A percentile compares a stretch with the other conserved stretches of the same genome.
Conservation (phyloP, 148 eudicot genomes). For the Pharnaceum exiguum region DNA sequence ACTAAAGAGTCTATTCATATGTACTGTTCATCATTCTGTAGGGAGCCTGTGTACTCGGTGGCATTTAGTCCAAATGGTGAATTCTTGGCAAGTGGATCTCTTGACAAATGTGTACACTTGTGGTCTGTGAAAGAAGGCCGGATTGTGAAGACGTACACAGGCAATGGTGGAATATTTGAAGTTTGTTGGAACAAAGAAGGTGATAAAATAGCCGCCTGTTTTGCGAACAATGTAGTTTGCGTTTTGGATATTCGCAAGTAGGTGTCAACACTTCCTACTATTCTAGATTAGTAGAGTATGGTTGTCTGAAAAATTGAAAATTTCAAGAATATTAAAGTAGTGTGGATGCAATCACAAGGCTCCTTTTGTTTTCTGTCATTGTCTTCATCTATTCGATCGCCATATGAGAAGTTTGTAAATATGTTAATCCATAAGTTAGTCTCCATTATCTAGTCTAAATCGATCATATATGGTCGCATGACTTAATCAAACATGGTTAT, state of each 20-base stretch:
- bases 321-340: no score
- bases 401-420: no score
- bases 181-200: conserved; percentile 83
- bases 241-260: conserved; percentile 33
- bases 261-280: no score
- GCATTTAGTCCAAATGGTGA: conserved; percentile 73
- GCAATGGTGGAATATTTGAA: conserved; percentile 68
- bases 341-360: no score
- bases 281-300: no score
- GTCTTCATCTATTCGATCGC: no score
- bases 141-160: conserved; percentile 48
- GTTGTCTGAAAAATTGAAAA: no score
- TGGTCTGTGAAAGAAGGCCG: conserved; percentile 67
- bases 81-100: conserved; percentile 64
- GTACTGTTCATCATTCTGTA: conserved; percentile 7
- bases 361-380: no score
- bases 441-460: no score
- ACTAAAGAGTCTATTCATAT: background rate
- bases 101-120: conserved; percentile 49
- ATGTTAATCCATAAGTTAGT: no score
- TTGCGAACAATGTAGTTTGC: conserved; percentile 45
- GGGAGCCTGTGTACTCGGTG: conserved; percentile 62
- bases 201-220: conserved; percentile 63
- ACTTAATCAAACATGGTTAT: no score
- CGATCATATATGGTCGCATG: no score